Evolutionary conservation across 1,139 yeast genomes (phyloP).

Genomic region (Oligophagozyma castellii): DNA sequence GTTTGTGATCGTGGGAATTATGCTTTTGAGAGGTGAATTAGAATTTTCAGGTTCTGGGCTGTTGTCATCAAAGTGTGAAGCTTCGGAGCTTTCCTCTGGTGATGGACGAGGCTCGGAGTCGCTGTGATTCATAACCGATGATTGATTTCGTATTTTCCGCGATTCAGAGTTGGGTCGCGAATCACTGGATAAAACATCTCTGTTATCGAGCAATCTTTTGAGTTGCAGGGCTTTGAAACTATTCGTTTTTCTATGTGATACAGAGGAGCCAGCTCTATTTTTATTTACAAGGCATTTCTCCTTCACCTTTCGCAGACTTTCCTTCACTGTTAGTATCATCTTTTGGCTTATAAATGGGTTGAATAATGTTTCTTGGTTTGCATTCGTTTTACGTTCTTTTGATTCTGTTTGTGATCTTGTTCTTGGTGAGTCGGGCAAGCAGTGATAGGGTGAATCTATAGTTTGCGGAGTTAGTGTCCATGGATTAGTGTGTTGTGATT

Average conservation of each 20-base stretch:
- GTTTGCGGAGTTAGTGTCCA: slow-evolving; percentile 3
- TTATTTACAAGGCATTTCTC: slow-evolving; percentile 3
- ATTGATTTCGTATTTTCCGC: not conserved
- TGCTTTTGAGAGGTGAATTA: not conserved
- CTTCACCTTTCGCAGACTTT: slow-evolving; percentile 14
- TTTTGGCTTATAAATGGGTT: slow-evolving; percentile 23
- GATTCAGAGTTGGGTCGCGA: slow-evolving; percentile 7
- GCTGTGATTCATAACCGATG: too few species aligned
- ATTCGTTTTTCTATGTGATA: slow-evolving; percentile 22
- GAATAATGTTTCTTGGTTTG: slow-evolving; percentile 6
- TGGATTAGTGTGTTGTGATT: not conserved
- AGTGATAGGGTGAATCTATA: slow-evolving; percentile 1
- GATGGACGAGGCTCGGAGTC: not conserved
- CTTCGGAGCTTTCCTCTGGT: not conserved
- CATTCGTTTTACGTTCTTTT: slow-evolving; percentile 1
- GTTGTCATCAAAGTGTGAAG: not conserved
- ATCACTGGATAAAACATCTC: slow-evolving; percentile 18
- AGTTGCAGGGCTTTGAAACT: slow-evolving; percentile 25
- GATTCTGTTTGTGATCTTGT: slow-evolving; percentile 2
- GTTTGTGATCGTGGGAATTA: not conserved
- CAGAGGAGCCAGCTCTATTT: slow-evolving; percentile 3
- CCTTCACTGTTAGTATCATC: slow-evolving; percentile 18
- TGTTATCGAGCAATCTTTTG: slow-evolving; percentile 19
- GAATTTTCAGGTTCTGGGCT: not conserved
- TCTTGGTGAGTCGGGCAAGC: slow-evolving; percentile 2